phyloP scores from a whole-genome alignment of 2,329 filamentous ascomycete genomes.

The Fusarium austroafricanum region DNA sequence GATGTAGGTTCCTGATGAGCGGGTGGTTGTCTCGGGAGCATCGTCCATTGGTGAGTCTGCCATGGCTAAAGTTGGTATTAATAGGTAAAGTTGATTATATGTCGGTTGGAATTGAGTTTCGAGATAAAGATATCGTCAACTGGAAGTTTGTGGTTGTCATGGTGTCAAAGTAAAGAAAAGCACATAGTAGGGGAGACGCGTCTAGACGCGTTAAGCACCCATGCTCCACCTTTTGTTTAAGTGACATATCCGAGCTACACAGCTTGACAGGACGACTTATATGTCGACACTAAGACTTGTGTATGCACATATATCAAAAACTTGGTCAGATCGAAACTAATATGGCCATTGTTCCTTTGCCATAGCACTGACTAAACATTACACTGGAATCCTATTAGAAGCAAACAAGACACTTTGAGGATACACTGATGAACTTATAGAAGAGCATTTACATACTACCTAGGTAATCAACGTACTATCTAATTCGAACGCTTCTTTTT shows the following conservation, averaged over 20 bases:
- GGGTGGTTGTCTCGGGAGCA: constrained; percentile 29
- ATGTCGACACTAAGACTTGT: neutral
- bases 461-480: neutral
- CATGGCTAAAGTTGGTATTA: constrained; percentile 44
- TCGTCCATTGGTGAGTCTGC: constrained; percentile 56
- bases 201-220: constrained; percentile 37
- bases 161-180: neutral
- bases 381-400: neutral
- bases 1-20: constrained; percentile 60
- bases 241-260: neutral
- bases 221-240: constrained; percentile 9
- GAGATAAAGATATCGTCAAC: neutral
- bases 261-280: too few relatives aligned
- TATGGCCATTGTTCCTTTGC: too few relatives aligned
- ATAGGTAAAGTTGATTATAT: neutral
- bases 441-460: neutral
- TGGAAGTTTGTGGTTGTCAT: constrained; percentile 1
- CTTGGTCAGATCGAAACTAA: neutral
- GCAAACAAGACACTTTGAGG: neutral
- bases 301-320: neutral
- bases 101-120: neutral
- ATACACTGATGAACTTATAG: neutral
- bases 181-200: constrained; percentile 29
- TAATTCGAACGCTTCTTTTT: neutral
- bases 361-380: too few relatives aligned